Conservation (phyloP, 192 early-diverging fungal genomes). For the Pilaira anomala region DNA sequence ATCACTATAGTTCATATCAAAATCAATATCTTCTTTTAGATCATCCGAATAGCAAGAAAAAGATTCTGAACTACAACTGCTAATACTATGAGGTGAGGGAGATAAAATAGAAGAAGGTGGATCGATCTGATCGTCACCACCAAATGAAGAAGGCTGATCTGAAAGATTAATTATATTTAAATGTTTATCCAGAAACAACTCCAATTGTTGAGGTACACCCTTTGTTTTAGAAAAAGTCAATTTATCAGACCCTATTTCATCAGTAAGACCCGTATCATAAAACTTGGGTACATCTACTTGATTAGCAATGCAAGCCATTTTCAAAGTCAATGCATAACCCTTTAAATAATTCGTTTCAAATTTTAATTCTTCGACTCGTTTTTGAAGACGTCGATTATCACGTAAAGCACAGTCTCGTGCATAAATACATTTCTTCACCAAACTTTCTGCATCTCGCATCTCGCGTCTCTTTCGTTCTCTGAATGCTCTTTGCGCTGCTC, state of each 20-base stretch:
- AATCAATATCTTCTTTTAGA: background rate
- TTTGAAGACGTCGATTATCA: conserved; percentile 37
- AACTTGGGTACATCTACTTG: conserved; percentile 32
- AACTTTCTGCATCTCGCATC: conserved; percentile 67
- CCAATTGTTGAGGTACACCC: conserved; percentile 3
- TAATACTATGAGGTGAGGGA: background rate
- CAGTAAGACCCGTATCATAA: conserved; percentile 15
- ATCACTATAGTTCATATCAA: background rate
- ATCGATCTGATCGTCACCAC: background rate
- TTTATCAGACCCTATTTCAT: conserved; percentile 6
- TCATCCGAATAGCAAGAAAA: background rate
- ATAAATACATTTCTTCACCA: conserved; percentile 62
- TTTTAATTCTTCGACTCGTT: conserved; percentile 36
- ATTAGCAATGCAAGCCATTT: conserved; percentile 31
- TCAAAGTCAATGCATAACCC: conserved; percentile 38
- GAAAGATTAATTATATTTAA: background rate
- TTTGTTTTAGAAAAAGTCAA: conserved; percentile 18
- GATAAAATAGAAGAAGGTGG: background rate
- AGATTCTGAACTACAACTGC: conserved; percentile 9
- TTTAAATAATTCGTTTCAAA: conserved; percentile 47
- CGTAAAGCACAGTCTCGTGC: conserved; percentile 47
- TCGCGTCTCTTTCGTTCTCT: conserved; percentile 81
- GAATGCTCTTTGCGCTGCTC: conserved; percentile 87
- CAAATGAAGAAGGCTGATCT: background rate
- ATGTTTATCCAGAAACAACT: conserved; percentile 11